Conservation (phyloP, 345 rosid genomes). For the Pseudoturritis turrita region DNA sequence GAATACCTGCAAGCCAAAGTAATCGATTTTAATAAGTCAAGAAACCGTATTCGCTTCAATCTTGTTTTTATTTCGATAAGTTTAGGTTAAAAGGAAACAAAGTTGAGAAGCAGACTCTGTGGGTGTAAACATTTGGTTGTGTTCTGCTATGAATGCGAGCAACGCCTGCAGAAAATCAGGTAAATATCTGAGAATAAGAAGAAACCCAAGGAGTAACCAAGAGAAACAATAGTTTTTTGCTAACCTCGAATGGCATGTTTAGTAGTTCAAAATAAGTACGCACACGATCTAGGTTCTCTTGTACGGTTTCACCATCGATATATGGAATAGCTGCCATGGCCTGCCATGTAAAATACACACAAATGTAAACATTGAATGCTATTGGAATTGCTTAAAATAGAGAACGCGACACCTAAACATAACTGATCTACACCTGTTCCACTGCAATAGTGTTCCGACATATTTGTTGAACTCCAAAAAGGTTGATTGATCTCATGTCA, state of each 20-base stretch:
- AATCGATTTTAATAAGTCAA: neutral
- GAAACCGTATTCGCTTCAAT: neutral
- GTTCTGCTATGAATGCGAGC: slow-evolving; percentile 82
- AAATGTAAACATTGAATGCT: neutral
- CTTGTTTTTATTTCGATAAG: neutral
- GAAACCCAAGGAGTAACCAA: neutral
- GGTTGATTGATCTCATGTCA: slow-evolving; percentile 75
- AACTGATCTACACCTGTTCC: slow-evolving; percentile 67
- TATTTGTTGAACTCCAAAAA: slow-evolving; percentile 99
- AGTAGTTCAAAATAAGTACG: slow-evolving; percentile 85
- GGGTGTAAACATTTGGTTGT: slow-evolving; percentile 56
- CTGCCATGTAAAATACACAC: slow-evolving; percentile 38
- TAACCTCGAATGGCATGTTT: slow-evolving; percentile 96
- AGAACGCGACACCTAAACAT: neutral
- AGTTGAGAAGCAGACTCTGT: slow-evolving; percentile 53
- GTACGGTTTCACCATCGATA: slow-evolving; percentile 68
- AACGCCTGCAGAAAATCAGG: slow-evolving; percentile 53
- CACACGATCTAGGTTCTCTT: slow-evolving; percentile 75
- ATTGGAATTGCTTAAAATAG: neutral
- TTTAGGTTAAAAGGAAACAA: neutral
- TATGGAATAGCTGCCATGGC: slow-evolving; percentile 93
- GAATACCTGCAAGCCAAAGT: slow-evolving; percentile 51
- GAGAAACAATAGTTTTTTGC: neutral
- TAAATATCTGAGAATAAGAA: neutral
- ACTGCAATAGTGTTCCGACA: slow-evolving; percentile 93